Evolutionary conservation across 331 rosid species (phyloP).

Genomic region (Phaseolus coccineus): DNA sequence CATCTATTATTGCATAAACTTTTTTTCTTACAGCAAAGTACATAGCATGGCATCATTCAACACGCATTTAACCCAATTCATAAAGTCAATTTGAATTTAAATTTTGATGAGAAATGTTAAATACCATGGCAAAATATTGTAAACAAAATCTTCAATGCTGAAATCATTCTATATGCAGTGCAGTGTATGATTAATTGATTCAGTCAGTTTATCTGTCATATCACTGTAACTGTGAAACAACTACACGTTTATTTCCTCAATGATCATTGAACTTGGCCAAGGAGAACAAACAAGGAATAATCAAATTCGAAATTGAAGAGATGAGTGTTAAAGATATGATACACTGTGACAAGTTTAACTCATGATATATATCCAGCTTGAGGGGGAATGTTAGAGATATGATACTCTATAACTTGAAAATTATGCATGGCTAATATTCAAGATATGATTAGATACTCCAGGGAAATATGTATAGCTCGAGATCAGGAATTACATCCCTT

Average conservation of each 20-base stretch:
- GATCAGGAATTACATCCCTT: too few relatives aligned
- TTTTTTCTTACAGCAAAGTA: not conserved
- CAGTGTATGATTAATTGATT: conserved; percentile 9
- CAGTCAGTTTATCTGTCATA: not conserved
- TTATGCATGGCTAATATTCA: too few relatives aligned
- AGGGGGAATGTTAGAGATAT: too few relatives aligned
- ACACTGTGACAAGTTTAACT: too few relatives aligned
- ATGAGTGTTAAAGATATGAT: too few relatives aligned
- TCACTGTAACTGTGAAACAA: not conserved
- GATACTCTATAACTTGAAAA: too few relatives aligned
- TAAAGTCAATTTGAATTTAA: conserved; percentile 8
- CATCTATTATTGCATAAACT: not conserved
- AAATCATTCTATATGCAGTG: not conserved
- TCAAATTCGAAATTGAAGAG: not conserved
- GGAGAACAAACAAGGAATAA: not conserved
- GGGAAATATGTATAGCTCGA: too few relatives aligned
- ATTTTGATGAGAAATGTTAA: not conserved
- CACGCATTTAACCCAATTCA: conserved; percentile 20
- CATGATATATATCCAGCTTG: too few relatives aligned
- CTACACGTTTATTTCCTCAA: not conserved
- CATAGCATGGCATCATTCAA: not conserved
- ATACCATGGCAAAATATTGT: not conserved
- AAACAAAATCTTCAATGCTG: conserved; percentile 28
- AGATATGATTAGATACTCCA: too few relatives aligned
- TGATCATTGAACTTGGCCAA: not conserved